phyloP scores from a whole-genome alignment of 768 basidiomycete species.

The Lentinula aciculospora region DNA sequence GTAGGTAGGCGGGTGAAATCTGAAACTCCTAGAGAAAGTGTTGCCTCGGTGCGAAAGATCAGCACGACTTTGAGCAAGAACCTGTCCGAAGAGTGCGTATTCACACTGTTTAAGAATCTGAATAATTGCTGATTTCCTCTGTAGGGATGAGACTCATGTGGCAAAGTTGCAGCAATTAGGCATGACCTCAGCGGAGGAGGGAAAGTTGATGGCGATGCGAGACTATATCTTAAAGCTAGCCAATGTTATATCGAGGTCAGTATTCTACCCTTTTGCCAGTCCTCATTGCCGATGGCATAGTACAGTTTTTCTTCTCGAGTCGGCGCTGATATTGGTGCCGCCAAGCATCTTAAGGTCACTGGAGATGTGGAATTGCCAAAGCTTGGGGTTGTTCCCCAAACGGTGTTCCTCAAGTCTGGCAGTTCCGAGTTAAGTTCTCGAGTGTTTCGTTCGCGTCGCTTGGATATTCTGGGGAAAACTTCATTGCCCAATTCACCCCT shows the following conservation, averaged over 20 bases:
- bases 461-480: slow-evolving; percentile 29
- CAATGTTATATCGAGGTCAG: slow-evolving; percentile 69
- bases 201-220: slow-evolving; percentile 80
- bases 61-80: slow-evolving; percentile 40
- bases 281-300: not conserved
- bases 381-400: slow-evolving; percentile 85
- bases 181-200: slow-evolving; percentile 77
- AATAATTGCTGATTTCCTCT: slow-evolving; percentile 5
- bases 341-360: slow-evolving; percentile 55
- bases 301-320: slow-evolving; percentile 63
- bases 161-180: slow-evolving; percentile 82
- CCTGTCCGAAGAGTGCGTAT: slow-evolving; percentile 72
- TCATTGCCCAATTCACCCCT: slow-evolving; percentile 46
- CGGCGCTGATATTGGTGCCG: slow-evolving; percentile 56
- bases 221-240: slow-evolving; percentile 87
- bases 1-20: slow-evolving; percentile 28
- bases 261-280: not conserved
- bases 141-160: slow-evolving; percentile 74
- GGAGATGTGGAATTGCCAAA: slow-evolving; percentile 78
- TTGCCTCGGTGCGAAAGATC: slow-evolving; percentile 56
- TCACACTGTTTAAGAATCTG: not conserved
- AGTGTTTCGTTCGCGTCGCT: slow-evolving; percentile 39
- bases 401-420: slow-evolving; percentile 75
- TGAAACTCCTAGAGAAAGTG: slow-evolving; percentile 70
- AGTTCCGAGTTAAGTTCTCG: slow-evolving; percentile 32